Base-by-base conservation (phyloP, 176 grass and related monocot species). In the Carex parvula region DNA sequence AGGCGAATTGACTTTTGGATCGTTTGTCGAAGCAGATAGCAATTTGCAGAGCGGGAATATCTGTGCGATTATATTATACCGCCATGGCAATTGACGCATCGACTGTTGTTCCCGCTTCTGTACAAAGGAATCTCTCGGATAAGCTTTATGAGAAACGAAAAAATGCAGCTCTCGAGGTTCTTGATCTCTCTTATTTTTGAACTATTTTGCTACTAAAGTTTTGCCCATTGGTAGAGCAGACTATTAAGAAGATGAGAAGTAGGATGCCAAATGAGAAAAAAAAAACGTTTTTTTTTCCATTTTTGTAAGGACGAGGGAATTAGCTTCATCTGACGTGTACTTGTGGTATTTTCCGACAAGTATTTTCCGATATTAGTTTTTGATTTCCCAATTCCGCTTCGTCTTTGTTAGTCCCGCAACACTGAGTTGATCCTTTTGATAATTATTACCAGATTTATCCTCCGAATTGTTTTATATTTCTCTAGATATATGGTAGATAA, bases 91-190 rank as follows among this genome's bases (percentile, higher is more conserved):
- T 89, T 83, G 96, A 99, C 71, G 90, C 90, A 82, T 84, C 90
- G 44, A 85, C 91, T 55, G 85, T 95, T 84, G 90, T 99, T 26
- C 96, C 96, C n/a, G 74, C 91, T 82, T 83, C 89, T 72, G 96
- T 99, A 73, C 83, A 90, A 69, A 88, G 96, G 82, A 99, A 99
- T 84, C 96, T 99, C 77, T 85, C 91, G 11, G 96, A 99, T 86
- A 99, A 99, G 90, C 93, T 99, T 67, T 99, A 99, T 65, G 96
- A 99, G 87, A 99, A 99, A 89, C 91, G 93, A 58, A 99, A 99
- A 86, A 99, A 96, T 91, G 97, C 97, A 4, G 97, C 97, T 70
- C 93, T 99, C 14, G 96, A 99, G 96, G 96, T 99, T 87, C 74
- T 88, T 46, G 76, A 69, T 44, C 79, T 86, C 42, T 57, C 30